Percentiles rank a stretch among this genome's conserved stretches.
Conservation (phyloP, 2,329 filamentous ascomycete genomes). For the Penicillium palitans region DNA sequence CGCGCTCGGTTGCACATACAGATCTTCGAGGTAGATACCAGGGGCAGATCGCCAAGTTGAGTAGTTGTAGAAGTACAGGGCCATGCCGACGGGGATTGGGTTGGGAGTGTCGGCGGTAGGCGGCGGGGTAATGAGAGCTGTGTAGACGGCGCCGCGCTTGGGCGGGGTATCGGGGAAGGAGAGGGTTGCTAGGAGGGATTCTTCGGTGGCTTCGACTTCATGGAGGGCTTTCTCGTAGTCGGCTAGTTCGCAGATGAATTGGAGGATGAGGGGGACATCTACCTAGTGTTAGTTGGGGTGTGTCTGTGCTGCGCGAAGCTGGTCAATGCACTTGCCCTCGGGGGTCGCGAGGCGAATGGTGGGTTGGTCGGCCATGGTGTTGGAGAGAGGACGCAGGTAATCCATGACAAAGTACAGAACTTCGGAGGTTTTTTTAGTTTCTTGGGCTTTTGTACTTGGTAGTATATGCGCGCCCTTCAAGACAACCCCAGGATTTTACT, state of each 20-base stretch:
- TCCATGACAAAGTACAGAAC: background rate
- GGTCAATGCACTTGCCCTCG: constrained; percentile 33
- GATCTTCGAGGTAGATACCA: constrained; percentile 89
- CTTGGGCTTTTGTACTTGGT: background rate
- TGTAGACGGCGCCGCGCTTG: constrained; percentile 66
- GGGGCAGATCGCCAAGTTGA: constrained; percentile 86
- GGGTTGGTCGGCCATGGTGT: constrained; percentile 36
- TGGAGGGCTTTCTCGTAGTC: constrained; percentile 79
- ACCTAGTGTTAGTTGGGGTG: constrained; percentile 12
- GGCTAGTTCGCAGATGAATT: constrained; percentile 80
- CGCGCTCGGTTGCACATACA: constrained; percentile 74
- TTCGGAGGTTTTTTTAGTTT: background rate
- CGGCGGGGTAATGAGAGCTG: constrained; percentile 64
- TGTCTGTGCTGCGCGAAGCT: background rate
- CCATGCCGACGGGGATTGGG: constrained; percentile 67
- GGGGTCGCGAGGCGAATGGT: constrained; percentile 45
- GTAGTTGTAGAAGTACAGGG: constrained; percentile 94
- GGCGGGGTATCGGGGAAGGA: constrained; percentile 65
- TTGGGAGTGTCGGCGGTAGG: constrained; percentile 43
- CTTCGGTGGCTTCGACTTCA: constrained; percentile 74
- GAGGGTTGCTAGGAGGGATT: constrained; percentile 70
- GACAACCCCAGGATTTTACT: background rate
- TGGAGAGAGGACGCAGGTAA: constrained; percentile 9
- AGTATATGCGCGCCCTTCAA: background rate
- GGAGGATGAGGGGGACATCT: constrained; percentile 82